phyloP scores from a whole-genome alignment of 495 filamentous ascomycete species.

The Pyronema omphalodes region DNA sequence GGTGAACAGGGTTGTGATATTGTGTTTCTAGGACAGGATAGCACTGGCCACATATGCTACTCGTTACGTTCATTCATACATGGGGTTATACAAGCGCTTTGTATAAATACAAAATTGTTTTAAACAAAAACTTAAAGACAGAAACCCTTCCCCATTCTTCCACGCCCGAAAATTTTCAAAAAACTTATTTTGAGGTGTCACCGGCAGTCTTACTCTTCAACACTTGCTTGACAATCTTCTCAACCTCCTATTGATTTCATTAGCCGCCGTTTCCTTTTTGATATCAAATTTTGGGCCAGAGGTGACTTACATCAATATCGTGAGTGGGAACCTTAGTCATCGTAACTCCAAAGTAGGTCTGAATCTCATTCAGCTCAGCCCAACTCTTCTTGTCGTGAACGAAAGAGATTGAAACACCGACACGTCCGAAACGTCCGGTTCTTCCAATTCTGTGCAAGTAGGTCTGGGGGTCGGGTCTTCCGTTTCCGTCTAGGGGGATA shows the following conservation, averaged over 20 bases:
- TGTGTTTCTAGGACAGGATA: no score
- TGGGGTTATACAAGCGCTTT: no score
- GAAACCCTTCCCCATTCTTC: no score
- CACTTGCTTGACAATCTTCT: conserved; percentile 14
- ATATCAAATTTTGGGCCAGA: neutral
- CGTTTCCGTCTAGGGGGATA: conserved; percentile 34
- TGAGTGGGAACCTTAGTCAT: conserved; percentile 18
- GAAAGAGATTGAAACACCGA: conserved; percentile 83
- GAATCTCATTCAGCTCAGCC: conserved; percentile 55
- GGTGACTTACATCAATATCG: conserved; percentile 17
- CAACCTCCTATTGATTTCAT: conserved; percentile 14
- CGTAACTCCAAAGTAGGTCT: conserved; percentile 26
- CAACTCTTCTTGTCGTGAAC: conserved; percentile 62
- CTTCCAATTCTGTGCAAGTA: conserved; percentile 97
- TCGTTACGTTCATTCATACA: no score
- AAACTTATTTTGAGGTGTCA: neutral
- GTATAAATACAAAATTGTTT: no score
- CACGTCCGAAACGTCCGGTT: conserved; percentile 89
- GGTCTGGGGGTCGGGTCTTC: conserved; percentile 61
- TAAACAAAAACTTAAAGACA: no score
- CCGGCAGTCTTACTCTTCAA: conserved; percentile 16
- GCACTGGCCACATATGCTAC: no score
- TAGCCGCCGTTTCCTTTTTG: neutral
- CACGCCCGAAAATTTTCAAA: no score
- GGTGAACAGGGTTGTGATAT: no score